Evolutionary conservation across 257 asterid species (phyloP).

Genomic region (Solanum pimpinellifolium): DNA sequence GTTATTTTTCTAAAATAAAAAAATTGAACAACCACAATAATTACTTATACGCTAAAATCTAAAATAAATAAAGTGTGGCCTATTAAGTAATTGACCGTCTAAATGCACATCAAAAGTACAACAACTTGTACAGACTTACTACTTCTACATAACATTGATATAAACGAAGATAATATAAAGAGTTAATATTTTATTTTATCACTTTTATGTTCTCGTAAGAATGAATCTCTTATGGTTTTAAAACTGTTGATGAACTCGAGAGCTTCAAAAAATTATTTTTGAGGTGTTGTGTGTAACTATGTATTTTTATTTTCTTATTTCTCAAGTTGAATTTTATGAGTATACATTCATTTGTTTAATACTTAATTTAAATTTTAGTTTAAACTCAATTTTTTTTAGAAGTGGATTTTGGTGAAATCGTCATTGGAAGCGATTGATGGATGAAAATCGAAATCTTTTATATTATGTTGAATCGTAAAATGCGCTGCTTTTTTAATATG

Average conservation of each 20-base stretch:
- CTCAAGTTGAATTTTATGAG: background rate
- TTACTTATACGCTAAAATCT: background rate
- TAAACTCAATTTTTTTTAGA: background rate
- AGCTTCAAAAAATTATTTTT: background rate
- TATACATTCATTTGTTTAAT: background rate
- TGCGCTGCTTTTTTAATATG: too few relatives aligned
- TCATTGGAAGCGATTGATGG: accelerated
- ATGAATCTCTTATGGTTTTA: background rate
- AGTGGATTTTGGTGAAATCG: background rate
- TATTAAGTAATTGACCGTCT: background rate
- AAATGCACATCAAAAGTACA: background rate
- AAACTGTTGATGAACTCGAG: background rate
- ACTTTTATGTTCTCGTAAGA: background rate
- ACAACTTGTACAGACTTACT: background rate
- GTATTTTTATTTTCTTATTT: background rate
- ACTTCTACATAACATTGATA: background rate
- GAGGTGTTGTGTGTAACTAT: background rate
- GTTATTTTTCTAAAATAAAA: background rate
- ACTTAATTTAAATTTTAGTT: background rate
- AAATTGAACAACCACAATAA: background rate
- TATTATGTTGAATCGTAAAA: background rate
- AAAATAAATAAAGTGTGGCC: background rate
- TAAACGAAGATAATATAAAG: background rate
- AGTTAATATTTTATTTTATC: background rate
- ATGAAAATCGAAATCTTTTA: background rate